Conservation (phyloP, 176 grass and related monocot genomes). For the Hyparrhenia diplandra region DNA sequence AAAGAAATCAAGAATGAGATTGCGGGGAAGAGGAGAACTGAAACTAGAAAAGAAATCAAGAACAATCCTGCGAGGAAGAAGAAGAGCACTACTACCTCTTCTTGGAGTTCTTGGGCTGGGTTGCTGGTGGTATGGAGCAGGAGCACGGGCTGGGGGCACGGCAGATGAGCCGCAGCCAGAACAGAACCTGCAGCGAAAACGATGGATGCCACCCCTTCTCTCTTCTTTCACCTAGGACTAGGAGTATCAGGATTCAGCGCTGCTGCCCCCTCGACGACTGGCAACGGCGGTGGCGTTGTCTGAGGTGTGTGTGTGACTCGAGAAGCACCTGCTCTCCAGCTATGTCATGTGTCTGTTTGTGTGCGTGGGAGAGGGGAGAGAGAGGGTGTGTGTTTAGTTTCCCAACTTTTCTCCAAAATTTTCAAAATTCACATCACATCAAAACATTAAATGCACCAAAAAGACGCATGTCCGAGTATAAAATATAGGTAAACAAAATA, state of each 20-base stretch:
- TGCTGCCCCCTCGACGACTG: not conserved
- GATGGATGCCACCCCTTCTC: not conserved
- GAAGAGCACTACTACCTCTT: not conserved
- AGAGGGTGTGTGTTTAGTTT: no score
- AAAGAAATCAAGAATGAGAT: not conserved
- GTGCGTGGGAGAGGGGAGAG: not conserved
- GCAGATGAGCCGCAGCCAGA: not conserved
- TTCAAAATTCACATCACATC: no score
- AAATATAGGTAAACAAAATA: no score
- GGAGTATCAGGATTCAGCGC: not conserved
- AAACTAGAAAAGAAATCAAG: not conserved
- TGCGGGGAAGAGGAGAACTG: no score
- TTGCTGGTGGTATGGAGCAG: not conserved
- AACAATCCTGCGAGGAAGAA: not conserved
- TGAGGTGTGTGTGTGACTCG: no score
- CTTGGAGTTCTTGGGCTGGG: not conserved
- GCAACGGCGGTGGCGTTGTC: not conserved
- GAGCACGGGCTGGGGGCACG: not conserved
- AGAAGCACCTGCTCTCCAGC: slow-evolving; percentile 13
- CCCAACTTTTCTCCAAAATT: no score
- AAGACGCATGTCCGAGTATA: no score
- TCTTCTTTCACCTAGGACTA: not conserved
- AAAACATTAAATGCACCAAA: no score
- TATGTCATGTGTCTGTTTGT: not conserved
- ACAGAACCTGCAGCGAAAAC: slow-evolving; percentile 7